Percentiles rank a stretch among this genome's conserved stretches.
Conservation (phyloP, 1,139 yeast species). For the Candida labiduridarum region DNA sequence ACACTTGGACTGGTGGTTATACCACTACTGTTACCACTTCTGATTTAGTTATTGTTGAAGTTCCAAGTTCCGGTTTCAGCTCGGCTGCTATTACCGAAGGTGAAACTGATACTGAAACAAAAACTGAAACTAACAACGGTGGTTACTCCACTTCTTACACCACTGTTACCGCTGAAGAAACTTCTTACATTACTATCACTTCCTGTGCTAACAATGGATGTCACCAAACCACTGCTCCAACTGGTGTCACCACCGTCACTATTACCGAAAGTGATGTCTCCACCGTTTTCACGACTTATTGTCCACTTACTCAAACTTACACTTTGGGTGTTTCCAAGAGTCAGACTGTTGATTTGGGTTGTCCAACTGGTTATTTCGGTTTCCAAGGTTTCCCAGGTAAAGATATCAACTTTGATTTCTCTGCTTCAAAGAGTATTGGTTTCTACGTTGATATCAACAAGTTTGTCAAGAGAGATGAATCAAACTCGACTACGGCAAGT, state of each 20-base stretch:
- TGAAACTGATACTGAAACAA: background rate
- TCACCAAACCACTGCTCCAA: conserved; percentile 5
- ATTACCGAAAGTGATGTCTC: conserved; percentile 6
- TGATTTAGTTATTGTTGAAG: conserved; percentile 3
- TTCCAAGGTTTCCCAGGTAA: conserved; percentile 7
- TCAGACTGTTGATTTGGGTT: conserved; percentile 8
- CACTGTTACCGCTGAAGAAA: conserved; percentile 9
- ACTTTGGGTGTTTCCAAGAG: conserved; percentile 7
- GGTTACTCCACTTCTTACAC: conserved; percentile 3
- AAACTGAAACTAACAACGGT: background rate
- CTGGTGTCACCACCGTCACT: conserved; percentile 12
- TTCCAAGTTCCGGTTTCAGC: conserved; percentile 1
- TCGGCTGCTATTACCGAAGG: background rate
- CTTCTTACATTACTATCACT: conserved; percentile 8
- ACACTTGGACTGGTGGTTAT: conserved; percentile 5
- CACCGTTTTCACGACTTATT: conserved; percentile 12
- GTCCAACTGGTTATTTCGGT: conserved; percentile 9
- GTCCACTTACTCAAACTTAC: conserved; percentile 11
- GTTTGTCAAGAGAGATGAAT: conserved; percentile 1
- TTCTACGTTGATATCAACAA: conserved; percentile 2
- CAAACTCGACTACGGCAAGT: background rate
- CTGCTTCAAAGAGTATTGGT: background rate
- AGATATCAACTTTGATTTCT: background rate
- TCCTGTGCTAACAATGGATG: conserved; percentile 8
- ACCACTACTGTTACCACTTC: conserved; percentile 2